phyloP scores from a whole-genome alignment of 2,329 filamentous ascomycete species.

The Neonectria ditissima region DNA sequence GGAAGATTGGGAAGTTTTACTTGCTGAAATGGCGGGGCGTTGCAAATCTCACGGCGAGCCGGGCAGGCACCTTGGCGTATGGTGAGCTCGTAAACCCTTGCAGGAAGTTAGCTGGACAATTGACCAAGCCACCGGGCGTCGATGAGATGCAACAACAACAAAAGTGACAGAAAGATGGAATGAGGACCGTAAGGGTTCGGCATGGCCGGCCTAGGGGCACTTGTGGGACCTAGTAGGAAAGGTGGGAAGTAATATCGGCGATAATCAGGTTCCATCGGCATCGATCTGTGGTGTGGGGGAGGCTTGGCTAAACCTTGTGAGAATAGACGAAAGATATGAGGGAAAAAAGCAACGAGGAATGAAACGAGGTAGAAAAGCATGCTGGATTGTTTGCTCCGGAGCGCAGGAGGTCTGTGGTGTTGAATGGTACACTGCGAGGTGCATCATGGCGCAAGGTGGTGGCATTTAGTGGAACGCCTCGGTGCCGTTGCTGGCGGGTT shows the following conservation, averaged over 20 bases:
- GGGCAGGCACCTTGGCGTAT: not conserved
- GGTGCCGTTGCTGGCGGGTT: not conserved
- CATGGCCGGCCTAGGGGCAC: not conserved
- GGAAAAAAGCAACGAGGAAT: not conserved
- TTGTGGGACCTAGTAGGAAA: not conserved
- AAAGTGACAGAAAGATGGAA: not conserved
- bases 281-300: not conserved
- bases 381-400: not conserved
- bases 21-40: not conserved
- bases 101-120: not conserved
- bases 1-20: no score
- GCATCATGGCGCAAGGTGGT: not conserved
- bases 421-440: not conserved
- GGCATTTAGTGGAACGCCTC: constrained; percentile 7
- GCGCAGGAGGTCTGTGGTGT: not conserved
- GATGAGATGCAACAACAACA: not conserved
- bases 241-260: not conserved
- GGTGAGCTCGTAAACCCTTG: not conserved
- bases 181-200: not conserved
- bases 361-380: not conserved
- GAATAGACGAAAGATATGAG: not conserved
- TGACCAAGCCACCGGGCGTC: not conserved
- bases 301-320: not conserved
- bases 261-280: constrained; percentile 1
- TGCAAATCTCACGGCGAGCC: not conserved